These are phyloP conservation scores for Hygrocybe punicea DNA, from an alignment of 768 basidiomycete genomes.

Conservation along the genomic window DNA sequence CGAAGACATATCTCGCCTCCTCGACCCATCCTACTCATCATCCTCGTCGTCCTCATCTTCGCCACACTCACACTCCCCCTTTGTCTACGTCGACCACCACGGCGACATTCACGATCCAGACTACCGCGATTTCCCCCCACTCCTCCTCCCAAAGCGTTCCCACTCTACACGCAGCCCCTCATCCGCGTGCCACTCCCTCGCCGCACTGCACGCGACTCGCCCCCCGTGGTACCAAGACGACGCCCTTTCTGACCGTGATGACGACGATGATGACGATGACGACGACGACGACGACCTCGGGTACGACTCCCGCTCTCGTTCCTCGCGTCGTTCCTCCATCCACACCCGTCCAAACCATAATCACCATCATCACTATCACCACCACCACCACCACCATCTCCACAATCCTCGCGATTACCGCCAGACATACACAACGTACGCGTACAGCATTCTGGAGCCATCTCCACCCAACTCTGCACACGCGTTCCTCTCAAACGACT, in stretches of 20 bases:
- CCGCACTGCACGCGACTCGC: conserved; percentile 22
- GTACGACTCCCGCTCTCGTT: conserved; percentile 11
- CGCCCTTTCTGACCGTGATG: conserved; percentile 26
- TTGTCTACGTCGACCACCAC: conserved; percentile 56
- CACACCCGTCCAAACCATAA: neutral
- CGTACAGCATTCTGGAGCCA: neutral
- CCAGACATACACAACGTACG: conserved; percentile 14
- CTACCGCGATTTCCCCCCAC: conserved; percentile 58
- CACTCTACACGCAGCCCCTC: neutral
- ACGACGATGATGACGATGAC: conserved; percentile 13
- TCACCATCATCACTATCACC: neutral
- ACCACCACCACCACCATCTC: conserved; percentile 9
- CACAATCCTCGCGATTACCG: conserved; percentile 16
- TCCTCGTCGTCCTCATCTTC: conserved; percentile 18
- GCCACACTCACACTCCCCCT: conserved; percentile 20
- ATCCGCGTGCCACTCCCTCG: conserved; percentile 5
- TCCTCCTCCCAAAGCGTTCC: conserved; percentile 4
- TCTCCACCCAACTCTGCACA: conserved; percentile 21
- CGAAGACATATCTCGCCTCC: conserved; percentile 58
- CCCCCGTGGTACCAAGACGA: conserved; percentile 36
- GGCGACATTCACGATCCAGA: conserved; percentile 68
- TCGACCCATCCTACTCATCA: conserved; percentile 60
- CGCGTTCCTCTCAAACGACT: conserved; percentile 9
- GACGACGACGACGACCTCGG: conserved; percentile 25
- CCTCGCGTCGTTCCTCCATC: conserved; percentile 6